phyloP scores from a whole-genome alignment of 257 asterid genomes.

The Jacaranda mimosifolia region DNA sequence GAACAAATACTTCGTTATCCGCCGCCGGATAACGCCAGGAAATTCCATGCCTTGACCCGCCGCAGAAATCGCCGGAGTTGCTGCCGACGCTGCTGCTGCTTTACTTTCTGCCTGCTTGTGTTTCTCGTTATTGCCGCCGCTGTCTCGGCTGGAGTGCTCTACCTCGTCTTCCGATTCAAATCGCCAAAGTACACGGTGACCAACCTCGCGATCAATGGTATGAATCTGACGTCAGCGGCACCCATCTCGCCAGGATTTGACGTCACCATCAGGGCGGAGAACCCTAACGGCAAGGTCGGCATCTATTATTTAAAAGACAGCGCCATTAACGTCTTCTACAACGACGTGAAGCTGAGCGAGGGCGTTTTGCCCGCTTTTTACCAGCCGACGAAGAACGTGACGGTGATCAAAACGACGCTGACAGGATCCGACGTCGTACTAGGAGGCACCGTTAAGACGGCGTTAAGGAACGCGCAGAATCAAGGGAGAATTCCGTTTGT shows the following conservation, averaged over 20 bases:
- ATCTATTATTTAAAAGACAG: conserved; percentile 58
- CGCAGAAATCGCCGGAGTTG: conserved; percentile 49
- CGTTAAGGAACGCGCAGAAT: conserved; percentile 49
- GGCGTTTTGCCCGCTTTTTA: conserved; percentile 71
- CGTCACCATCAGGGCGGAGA: conserved; percentile 70
- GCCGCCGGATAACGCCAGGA: conserved; percentile 63
- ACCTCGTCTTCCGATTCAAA: conserved; percentile 74
- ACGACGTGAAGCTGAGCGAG: conserved; percentile 55
- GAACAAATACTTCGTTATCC: conserved; percentile 69
- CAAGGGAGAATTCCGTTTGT: conserved; percentile 59
- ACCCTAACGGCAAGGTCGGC: conserved; percentile 79
- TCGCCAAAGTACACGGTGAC: conserved; percentile 67
- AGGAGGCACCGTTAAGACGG: conserved; percentile 49
- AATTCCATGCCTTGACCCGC: conserved; percentile 42
- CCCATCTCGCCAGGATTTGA: conserved; percentile 70
- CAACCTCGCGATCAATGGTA: conserved; percentile 48
- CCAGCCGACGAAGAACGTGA: conserved; percentile 76
- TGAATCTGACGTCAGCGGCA: conserved; percentile 63
- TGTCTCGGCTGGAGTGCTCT: conserved; percentile 71
- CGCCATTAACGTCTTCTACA: conserved; percentile 48
- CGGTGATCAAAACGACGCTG: conserved; percentile 53
- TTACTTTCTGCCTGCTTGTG: conserved; percentile 50
- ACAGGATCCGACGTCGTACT: conserved; percentile 61
- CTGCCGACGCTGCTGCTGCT: conserved; percentile 70
- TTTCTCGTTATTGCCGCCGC: conserved; percentile 58